Conservation (phyloP, 2,329 filamentous ascomycete species). For the Botrytis galanthina region DNA sequence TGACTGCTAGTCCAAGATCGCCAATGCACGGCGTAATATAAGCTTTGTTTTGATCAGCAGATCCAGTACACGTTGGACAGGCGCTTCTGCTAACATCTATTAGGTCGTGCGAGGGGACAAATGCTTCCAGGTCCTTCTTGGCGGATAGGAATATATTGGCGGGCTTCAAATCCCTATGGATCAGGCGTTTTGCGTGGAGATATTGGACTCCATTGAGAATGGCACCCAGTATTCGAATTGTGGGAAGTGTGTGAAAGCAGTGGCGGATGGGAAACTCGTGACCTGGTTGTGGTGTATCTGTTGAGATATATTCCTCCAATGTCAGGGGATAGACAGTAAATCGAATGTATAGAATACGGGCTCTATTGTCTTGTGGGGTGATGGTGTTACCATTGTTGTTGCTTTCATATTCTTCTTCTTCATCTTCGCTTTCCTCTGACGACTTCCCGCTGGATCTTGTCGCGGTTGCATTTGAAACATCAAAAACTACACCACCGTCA, state of each 20-base stretch:
- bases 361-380: constrained; percentile 6
- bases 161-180: constrained; percentile 67
- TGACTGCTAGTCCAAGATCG: constrained; percentile 65
- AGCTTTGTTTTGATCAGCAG: constrained; percentile 31
- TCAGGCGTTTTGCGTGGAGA: constrained; percentile 57
- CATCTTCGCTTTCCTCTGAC: not conserved
- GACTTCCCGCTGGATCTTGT: not conserved
- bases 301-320: constrained; percentile 56
- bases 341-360: constrained; percentile 37
- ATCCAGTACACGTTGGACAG: constrained; percentile 42
- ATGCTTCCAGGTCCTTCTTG: constrained; percentile 38
- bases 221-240: constrained; percentile 55
- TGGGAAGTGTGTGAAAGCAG: constrained; percentile 60
- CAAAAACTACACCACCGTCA: not conserved
- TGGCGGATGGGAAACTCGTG: constrained; percentile 43
- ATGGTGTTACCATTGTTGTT: constrained; percentile 3
- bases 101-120: constrained; percentile 41
- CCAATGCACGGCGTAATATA: constrained; percentile 61
- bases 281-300: constrained; percentile 32
- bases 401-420: not conserved
- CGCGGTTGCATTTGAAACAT: not conserved
- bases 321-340: constrained; percentile 65
- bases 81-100: constrained; percentile 42
- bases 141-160: constrained; percentile 64
- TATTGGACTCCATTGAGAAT: constrained; percentile 64